Evolutionary conservation across 352 stramenopile species (phyloP).

Genomic region (Globisporangium barbulae): DNA sequence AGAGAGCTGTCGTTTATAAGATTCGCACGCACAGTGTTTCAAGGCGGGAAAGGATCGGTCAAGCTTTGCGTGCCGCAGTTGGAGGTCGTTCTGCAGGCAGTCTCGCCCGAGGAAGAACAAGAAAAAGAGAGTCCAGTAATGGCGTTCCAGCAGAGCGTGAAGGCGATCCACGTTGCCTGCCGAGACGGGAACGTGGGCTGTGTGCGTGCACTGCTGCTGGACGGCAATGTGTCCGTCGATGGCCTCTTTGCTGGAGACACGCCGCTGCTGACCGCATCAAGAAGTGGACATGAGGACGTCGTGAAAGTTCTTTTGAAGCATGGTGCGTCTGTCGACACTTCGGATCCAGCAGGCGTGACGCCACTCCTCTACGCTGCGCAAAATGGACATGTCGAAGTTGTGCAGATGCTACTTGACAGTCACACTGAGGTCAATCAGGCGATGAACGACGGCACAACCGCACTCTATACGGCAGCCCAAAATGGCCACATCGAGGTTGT

Average conservation of each 20-base stretch:
- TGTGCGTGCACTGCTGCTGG: background rate
- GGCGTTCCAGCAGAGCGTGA: background rate
- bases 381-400: background rate
- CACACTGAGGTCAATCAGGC: background rate
- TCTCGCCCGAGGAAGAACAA: background rate
- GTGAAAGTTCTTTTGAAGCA: background rate
- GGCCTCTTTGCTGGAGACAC: background rate
- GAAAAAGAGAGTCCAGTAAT: background rate
- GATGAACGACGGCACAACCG: background rate
- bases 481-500: background rate
- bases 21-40: background rate
- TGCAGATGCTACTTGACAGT: background rate
- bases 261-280: background rate
- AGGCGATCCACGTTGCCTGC: background rate
- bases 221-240: background rate
- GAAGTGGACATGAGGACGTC: background rate
- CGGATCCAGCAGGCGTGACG: background rate
- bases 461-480: background rate
- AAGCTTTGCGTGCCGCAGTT: background rate
- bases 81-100: background rate
- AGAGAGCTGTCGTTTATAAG: background rate
- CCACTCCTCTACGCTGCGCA: background rate
- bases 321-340: background rate
- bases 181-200: background rate
- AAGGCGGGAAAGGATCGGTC: background rate